Evolutionary conservation across 768 basidiomycete genomes (phyloP).

Genomic region (Mycena venus): DNA sequence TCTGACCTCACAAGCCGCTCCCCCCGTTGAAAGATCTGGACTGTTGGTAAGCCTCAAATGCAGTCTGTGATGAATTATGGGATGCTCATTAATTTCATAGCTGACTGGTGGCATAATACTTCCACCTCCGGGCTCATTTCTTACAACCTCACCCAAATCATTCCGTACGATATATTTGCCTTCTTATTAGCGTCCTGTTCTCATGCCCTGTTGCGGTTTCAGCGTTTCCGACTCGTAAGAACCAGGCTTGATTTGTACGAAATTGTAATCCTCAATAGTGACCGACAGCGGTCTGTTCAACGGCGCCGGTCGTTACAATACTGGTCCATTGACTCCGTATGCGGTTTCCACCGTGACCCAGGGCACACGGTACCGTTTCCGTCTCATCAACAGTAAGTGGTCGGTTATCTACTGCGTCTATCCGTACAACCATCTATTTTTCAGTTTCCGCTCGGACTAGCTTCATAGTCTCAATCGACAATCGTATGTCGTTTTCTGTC

Average conservation of each 20-base stretch:
- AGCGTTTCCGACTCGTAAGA: too few relatives aligned
- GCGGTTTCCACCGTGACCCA: slow-evolving; percentile 45
- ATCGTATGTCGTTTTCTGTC: slow-evolving; percentile 15
- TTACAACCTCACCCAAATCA: background rate
- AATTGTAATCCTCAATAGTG: too few relatives aligned
- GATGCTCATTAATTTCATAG: background rate
- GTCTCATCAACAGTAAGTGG: slow-evolving; percentile 44
- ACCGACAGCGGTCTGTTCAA: slow-evolving; percentile 55
- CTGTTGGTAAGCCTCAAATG: slow-evolving; percentile 14
- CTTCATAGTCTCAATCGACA: slow-evolving; percentile 48
- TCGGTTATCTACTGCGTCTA: too few relatives aligned
- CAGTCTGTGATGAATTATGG: background rate
- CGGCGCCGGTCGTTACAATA: slow-evolving; percentile 48
- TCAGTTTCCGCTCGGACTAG: slow-evolving; percentile 45
- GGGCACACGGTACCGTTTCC: slow-evolving; percentile 55
- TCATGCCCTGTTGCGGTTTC: too few relatives aligned
- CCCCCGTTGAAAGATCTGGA: slow-evolving; percentile 41
- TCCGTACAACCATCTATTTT: too few relatives aligned
- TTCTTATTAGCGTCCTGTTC: too few relatives aligned
- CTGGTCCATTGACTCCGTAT: slow-evolving; percentile 45
- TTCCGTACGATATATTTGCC: background rate
- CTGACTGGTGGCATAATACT: slow-evolving; percentile 42
- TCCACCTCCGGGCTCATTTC: background rate
- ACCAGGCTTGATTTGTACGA: too few relatives aligned
- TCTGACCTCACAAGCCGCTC: background rate